Percentiles rank a stretch among this genome's conserved stretches.
These are phyloP conservation scores for Dipteronia sinensis DNA, from an alignment of 345 rosid species.

Conservation along the genomic window DNA sequence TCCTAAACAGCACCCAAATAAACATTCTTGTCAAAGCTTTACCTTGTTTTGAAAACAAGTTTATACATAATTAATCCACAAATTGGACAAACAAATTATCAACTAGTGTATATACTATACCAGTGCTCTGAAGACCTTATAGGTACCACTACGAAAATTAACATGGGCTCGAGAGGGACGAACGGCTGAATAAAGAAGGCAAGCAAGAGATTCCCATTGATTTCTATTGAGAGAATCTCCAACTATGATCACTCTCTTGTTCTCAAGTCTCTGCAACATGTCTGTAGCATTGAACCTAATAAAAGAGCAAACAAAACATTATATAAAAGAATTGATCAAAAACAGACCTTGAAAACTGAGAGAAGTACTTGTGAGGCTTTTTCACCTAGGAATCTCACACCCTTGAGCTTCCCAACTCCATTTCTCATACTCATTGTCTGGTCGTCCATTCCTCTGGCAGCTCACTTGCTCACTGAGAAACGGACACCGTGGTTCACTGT, in stretches of 20 bases:
- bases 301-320: neutral
- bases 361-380: neutral
- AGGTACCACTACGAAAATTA: neutral
- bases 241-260: constrained; percentile 53
- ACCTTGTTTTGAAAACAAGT: neutral
- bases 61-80: neutral
- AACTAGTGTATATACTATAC: constrained; percentile 14
- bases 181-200: constrained; percentile 49
- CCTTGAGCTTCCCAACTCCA: constrained; percentile 57
- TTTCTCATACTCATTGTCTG: constrained; percentile 47
- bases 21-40: neutral
- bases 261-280: constrained; percentile 50
- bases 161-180: constrained; percentile 34
- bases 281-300: constrained; percentile 45
- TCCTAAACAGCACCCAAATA: constrained; percentile 29
- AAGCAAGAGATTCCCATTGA: constrained; percentile 64
- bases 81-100: neutral
- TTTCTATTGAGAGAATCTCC: constrained; percentile 62
- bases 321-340: too few species aligned
- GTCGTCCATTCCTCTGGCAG: constrained; percentile 54
- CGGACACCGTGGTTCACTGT: constrained; percentile 36
- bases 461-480: constrained; percentile 50
- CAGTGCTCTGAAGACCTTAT: constrained; percentile 44
- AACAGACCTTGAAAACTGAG: neutral
- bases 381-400: constrained; percentile 49